Conservation (phyloP, 1,139 yeast genomes). For the Dujonia santamariae region DNA sequence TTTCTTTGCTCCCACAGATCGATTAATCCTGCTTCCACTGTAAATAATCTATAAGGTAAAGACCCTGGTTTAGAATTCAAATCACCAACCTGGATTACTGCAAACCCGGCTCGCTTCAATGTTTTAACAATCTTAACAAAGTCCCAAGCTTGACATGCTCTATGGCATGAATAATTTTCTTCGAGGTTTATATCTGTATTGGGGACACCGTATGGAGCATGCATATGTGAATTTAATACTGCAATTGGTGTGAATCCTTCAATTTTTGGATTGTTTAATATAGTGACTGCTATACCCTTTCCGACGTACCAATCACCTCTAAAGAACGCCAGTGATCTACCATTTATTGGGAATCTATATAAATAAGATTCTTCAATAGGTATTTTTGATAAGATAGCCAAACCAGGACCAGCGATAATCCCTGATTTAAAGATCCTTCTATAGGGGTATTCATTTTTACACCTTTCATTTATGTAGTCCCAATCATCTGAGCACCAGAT, state of each 20-base stretch:
- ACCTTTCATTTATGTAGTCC: slow-evolving; percentile 51
- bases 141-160: slow-evolving; percentile 98
- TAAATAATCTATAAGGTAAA: slow-evolving; percentile 72
- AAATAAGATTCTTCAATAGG: slow-evolving; percentile 80
- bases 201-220: slow-evolving; percentile 95
- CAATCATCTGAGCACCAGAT: slow-evolving; percentile 89
- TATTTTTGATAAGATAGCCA: slow-evolving; percentile 77
- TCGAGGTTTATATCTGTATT: slow-evolving; percentile 64
- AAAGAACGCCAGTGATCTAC: slow-evolving; percentile 88
- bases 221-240: slow-evolving; percentile 89
- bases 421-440: slow-evolving; percentile 77
- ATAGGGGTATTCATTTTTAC: slow-evolving; percentile 55
- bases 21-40: slow-evolving; percentile 61
- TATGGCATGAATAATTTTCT: slow-evolving; percentile 84
- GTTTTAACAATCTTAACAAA: slow-evolving; percentile 64
- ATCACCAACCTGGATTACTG: slow-evolving; percentile 90
- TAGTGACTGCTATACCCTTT: slow-evolving; percentile 77
- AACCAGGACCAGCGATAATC: slow-evolving; percentile 88
- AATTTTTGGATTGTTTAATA: slow-evolving; percentile 32
- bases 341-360: slow-evolving; percentile 86
- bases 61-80: slow-evolving; percentile 86
- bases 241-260: slow-evolving; percentile 53
- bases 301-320: slow-evolving; percentile 99
- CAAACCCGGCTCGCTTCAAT: slow-evolving; percentile 71
- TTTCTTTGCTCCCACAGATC: slow-evolving; percentile 75